A percentile compares a stretch with the other conserved stretches of the same genome.
Evolutionary conservation across 352 stramenopile species (phyloP).

Genomic region (Phytopythium helicoides): DNA sequence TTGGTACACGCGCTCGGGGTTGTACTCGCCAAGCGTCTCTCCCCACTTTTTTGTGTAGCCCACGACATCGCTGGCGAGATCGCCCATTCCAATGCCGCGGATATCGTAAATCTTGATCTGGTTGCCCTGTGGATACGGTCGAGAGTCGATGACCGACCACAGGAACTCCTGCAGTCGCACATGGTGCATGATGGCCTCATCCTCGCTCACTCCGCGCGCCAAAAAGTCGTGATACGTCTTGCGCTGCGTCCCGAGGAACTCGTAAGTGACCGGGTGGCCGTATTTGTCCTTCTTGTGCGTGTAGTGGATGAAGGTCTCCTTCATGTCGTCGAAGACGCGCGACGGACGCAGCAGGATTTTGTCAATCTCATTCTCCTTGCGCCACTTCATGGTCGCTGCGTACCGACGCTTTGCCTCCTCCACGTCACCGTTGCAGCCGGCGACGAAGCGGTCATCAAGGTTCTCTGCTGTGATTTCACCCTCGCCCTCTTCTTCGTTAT

Average conservation of each 20-base stretch:
- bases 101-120: conserved; percentile 78
- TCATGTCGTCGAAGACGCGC: conserved; percentile 58
- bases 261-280: conserved; percentile 52
- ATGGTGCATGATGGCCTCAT: conserved; percentile 60
- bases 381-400: conserved; percentile 56
- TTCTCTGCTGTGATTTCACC: conserved; percentile 9
- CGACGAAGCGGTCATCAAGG: conserved; percentile 56
- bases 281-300: conserved; percentile 66
- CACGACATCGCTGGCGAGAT: conserved; percentile 65
- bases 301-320: conserved; percentile 58
- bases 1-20: conserved; percentile 70
- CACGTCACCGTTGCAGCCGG: conserved; percentile 65
- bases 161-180: conserved; percentile 71
- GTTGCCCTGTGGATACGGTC: conserved; percentile 52
- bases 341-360: conserved; percentile 59
- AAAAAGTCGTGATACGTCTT: conserved; percentile 60
- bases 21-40: conserved; percentile 61
- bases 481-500: conserved; percentile 42
- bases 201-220: conserved; percentile 45
- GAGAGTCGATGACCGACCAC: conserved; percentile 64
- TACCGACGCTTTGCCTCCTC: conserved; percentile 68
- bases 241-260: conserved; percentile 60
- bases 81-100: conserved; percentile 72
- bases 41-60: conserved; percentile 69
- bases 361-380: conserved; percentile 66